Conservation (phyloP, 768 basidiomycete species). For the Amanita molliuscula region DNA sequence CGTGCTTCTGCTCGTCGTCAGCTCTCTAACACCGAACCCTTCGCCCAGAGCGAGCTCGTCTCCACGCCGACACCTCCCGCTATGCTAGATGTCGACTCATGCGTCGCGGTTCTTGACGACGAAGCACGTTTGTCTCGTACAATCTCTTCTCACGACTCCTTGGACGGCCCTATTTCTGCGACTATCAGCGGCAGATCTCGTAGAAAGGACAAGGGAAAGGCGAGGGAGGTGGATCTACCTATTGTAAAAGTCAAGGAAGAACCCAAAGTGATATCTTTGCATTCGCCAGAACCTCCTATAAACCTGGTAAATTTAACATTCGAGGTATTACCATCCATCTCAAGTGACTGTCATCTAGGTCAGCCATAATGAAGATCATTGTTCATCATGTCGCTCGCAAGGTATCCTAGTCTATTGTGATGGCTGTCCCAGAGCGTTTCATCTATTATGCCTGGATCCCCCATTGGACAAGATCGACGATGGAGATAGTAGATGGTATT, state of each 20-base stretch:
- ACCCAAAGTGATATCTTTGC: slow-evolving; percentile 32
- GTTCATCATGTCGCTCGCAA: slow-evolving; percentile 70
- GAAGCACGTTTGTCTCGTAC: slow-evolving; percentile 55
- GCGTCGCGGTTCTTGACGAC: slow-evolving; percentile 45
- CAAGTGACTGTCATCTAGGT: slow-evolving; percentile 20
- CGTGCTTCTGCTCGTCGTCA: slow-evolving; percentile 62
- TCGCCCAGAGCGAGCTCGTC: slow-evolving; percentile 21
- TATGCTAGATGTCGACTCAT: slow-evolving; percentile 40
- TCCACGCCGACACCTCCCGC: slow-evolving; percentile 30
- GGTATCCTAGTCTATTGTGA: slow-evolving; percentile 95
- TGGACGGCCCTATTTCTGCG: slow-evolving; percentile 19
- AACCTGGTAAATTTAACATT: slow-evolving; percentile 24
- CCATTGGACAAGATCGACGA: slow-evolving; percentile 86
- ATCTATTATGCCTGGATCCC: slow-evolving; percentile 94
- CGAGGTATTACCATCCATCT: background rate
- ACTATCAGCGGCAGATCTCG: slow-evolving; percentile 21
- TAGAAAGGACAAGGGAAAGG: slow-evolving; percentile 46
- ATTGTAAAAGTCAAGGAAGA: slow-evolving; percentile 42
- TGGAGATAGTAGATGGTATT: slow-evolving; percentile 78
- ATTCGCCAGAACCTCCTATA: slow-evolving; percentile 34
- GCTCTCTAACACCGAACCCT: slow-evolving; percentile 27
- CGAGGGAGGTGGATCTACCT: slow-evolving; percentile 31
- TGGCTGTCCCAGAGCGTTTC: slow-evolving; percentile 92
- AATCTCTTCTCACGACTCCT: slow-evolving; percentile 37
- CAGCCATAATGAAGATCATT: slow-evolving; percentile 75